Evolutionary conservation across 108 stramenopile species (phyloP).

Genomic region (Conticribra weissflogii): DNA sequence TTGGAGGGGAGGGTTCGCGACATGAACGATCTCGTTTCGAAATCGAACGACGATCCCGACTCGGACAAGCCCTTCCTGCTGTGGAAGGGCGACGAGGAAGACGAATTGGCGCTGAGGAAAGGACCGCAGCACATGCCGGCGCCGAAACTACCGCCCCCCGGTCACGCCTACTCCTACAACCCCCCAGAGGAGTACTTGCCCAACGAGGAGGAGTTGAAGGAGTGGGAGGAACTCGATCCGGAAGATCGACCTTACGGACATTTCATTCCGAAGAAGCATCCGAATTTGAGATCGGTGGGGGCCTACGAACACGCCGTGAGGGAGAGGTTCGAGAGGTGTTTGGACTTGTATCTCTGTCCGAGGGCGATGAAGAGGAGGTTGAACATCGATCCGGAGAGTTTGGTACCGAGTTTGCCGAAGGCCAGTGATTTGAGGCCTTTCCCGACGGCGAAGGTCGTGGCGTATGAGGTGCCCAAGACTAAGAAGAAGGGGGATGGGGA

Average conservation of each 20-base stretch:
- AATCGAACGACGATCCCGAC: conserved; percentile 50
- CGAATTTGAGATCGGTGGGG: conserved; percentile 90
- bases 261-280: conserved; percentile 89
- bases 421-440: conserved; percentile 96
- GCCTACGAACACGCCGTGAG: conserved; percentile 92
- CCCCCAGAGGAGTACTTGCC: conserved; percentile 98
- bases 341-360: conserved; percentile 98
- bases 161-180: conserved; percentile 95
- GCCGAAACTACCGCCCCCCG: conserved; percentile 96
- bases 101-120: conserved; percentile 82
- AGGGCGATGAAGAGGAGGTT: conserved; percentile 92
- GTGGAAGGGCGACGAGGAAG: conserved; percentile 96
- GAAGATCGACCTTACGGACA: conserved; percentile 90
- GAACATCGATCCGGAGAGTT: conserved; percentile 96
- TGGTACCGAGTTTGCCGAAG: conserved; percentile 94
- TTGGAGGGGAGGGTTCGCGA: conserved; percentile 78
- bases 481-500: conserved; percentile 39
- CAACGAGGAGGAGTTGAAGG: conserved; percentile 90
- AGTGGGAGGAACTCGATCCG: conserved; percentile 91
- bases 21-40: conserved; percentile 70
- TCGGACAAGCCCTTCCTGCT: conserved; percentile 77
- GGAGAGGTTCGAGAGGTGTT: conserved; percentile 98
- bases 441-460: conserved; percentile 90
- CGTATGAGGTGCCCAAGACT: conserved; percentile 82
- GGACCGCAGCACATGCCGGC: conserved; percentile 96